Conservation (phyloP, 1,139 yeast genomes). For the Scheffersomyces titani region DNA sequence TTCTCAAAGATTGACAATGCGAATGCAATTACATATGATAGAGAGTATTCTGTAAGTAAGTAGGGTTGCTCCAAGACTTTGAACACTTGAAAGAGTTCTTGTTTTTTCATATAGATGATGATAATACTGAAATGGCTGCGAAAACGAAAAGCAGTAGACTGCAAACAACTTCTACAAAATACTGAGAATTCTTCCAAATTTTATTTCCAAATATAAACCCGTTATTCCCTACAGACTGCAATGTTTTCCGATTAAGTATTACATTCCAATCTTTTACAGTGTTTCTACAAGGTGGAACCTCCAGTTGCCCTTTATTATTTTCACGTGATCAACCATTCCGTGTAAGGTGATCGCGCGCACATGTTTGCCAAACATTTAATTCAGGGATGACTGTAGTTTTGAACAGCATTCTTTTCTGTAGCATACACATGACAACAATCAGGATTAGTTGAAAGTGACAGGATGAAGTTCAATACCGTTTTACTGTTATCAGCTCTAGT, state of each 20-base stretch:
- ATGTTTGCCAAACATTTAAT: not conserved
- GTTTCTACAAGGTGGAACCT: not conserved
- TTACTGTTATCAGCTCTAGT: slow-evolving; percentile 4
- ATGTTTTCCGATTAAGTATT: too few species aligned
- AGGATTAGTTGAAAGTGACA: not conserved
- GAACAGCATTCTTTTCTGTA: not conserved
- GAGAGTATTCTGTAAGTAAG: too few species aligned
- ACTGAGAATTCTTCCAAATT: not conserved
- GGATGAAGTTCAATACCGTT: slow-evolving; percentile 7
- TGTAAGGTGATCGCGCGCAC: not conserved
- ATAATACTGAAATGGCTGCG: not conserved
- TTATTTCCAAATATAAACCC: too few species aligned
- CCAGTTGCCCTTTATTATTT: not conserved
- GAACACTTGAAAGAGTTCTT: too few species aligned
- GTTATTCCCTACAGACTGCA: not conserved
- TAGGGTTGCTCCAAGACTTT: too few species aligned
- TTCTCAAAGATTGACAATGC: too few species aligned
- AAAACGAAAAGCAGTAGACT: too few species aligned
- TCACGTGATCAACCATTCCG: not conserved
- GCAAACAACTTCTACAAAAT: too few species aligned
- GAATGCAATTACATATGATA: too few species aligned
- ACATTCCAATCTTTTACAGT: too few species aligned
- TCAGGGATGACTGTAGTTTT: not conserved
- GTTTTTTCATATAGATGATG: too few species aligned
- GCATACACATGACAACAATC: not conserved